phyloP scores from a whole-genome alignment of 306 rosid species.

The Lathyrus sativus region DNA sequence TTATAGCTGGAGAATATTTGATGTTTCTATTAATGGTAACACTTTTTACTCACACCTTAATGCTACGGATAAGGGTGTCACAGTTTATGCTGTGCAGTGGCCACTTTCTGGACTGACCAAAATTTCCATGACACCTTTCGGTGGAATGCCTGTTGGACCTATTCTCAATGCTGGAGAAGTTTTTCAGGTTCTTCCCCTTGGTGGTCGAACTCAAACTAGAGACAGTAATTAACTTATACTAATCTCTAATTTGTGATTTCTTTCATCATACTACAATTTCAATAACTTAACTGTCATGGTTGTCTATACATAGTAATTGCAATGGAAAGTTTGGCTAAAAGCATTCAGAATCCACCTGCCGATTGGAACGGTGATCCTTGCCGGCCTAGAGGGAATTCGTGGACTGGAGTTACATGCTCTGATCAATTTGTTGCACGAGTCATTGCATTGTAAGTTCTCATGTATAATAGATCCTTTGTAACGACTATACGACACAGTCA shows the following conservation, averaged over 20 bases:
- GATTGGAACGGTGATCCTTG: conserved; percentile 98
- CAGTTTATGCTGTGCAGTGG: conserved; percentile 67
- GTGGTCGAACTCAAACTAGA: conserved; percentile 59
- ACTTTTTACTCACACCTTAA: conserved; percentile 58
- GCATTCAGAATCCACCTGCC: conserved; percentile 58
- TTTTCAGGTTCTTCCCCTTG: conserved; percentile 70
- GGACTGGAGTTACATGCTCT: conserved; percentile 84
- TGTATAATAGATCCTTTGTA: not conserved
- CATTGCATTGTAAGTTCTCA: conserved; percentile 55
- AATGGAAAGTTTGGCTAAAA: conserved; percentile 62
- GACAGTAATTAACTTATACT: conserved; percentile 56
- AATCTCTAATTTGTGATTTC: conserved; percentile 2
- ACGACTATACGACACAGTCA: not conserved
- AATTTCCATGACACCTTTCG: conserved; percentile 53
- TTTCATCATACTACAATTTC: conserved; percentile 28
- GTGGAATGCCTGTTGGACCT: conserved; percentile 60
- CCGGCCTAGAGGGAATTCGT: conserved; percentile 66
- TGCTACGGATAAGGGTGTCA: conserved; percentile 64
- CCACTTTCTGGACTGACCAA: conserved; percentile 69
- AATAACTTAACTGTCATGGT: conserved; percentile 32
- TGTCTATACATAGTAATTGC: conserved; percentile 49
- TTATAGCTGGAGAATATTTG: conserved; percentile 75
- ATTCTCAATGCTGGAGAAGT: conserved; percentile 76
- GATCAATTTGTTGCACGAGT: conserved; percentile 42
- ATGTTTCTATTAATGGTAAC: conserved; percentile 57